Conservation (phyloP, 352 stramenopile genomes). For the Globisporangium nodosum region DNA sequence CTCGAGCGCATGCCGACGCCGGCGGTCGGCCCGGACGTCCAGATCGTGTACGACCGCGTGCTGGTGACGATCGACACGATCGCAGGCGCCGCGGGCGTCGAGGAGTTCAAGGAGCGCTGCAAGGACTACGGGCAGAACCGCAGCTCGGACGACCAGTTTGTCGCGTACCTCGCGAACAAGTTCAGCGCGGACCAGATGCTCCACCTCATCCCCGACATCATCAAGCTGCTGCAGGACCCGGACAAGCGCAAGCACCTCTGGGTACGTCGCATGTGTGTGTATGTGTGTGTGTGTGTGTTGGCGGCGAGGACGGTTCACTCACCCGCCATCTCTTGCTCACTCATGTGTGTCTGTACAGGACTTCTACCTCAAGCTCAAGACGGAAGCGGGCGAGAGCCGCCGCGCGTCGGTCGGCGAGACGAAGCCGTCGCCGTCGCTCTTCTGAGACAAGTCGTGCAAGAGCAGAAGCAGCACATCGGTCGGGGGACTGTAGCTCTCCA, state of each 20-base stretch:
- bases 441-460: conserved; percentile 25
- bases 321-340: conserved; percentile 9
- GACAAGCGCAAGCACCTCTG: conserved; percentile 82
- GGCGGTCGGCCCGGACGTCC: conserved; percentile 66
- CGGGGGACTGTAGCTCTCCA: not conserved
- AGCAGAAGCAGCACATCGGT: not conserved
- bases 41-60: conserved; percentile 84
- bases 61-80: conserved; percentile 64
- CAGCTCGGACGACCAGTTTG: conserved; percentile 67
- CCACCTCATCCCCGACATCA: conserved; percentile 72
- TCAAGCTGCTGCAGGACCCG: conserved; percentile 78
- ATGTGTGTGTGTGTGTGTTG: not conserved
- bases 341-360: conserved; percentile 26
- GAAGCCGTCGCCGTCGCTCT: conserved; percentile 54
- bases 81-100: conserved; percentile 44
- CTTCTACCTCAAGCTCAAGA: conserved; percentile 72
- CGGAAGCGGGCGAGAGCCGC: conserved; percentile 23
- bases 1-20: conserved; percentile 67
- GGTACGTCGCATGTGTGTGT: conserved; percentile 29
- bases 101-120: conserved; percentile 83
- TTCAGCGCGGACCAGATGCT: conserved; percentile 71
- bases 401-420: conserved; percentile 19
- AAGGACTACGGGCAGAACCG: conserved; percentile 85
- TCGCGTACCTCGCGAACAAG: conserved; percentile 56
- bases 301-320: not conserved